These are phyloP conservation scores for Fonsecaea multimorphosa DNA, from an alignment of 2,329 filamentous ascomycete genomes.

Conservation along the genomic window DNA sequence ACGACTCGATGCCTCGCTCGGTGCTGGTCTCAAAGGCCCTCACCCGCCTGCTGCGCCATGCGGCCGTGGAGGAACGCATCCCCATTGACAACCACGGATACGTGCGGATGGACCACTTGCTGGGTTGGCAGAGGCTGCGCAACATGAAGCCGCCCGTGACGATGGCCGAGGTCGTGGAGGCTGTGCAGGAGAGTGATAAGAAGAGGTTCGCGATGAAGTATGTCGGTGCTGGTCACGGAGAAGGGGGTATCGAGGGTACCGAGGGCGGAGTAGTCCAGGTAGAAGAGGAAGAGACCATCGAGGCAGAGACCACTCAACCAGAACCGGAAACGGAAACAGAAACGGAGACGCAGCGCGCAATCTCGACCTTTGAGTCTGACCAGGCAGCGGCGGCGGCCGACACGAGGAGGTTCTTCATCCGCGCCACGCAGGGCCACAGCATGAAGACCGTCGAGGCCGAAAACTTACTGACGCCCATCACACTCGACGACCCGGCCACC, in stretches of 20 bases:
- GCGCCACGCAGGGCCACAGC: slow-evolving; percentile 93
- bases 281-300: background rate
- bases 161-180: slow-evolving; percentile 71
- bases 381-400: slow-evolving; percentile 31
- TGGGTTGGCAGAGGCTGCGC: slow-evolving; percentile 66
- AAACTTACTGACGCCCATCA: slow-evolving; percentile 72
- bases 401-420: slow-evolving; percentile 78
- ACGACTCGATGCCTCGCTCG: slow-evolving; percentile 43
- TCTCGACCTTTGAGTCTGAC: slow-evolving; percentile 46
- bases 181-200: slow-evolving; percentile 81
- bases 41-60: slow-evolving; percentile 65
- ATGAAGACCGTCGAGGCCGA: slow-evolving; percentile 75
- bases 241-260: slow-evolving; percentile 1
- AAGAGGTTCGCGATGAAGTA: slow-evolving; percentile 84
- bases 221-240: slow-evolving; percentile 41
- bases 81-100: slow-evolving; percentile 65
- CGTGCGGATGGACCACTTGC: slow-evolving; percentile 64
- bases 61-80: slow-evolving; percentile 65
- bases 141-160: slow-evolving; percentile 68
- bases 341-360: slow-evolving; percentile 44
- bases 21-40: slow-evolving; percentile 57
- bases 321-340: slow-evolving; percentile 45
- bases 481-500: slow-evolving; percentile 53
- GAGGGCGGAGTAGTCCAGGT: too few relatives aligned
- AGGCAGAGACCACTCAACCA: slow-evolving; percentile 35